phyloP scores from a whole-genome alignment of 2,329 filamentous ascomycete genomes.

The Fusarium begoniae region DNA sequence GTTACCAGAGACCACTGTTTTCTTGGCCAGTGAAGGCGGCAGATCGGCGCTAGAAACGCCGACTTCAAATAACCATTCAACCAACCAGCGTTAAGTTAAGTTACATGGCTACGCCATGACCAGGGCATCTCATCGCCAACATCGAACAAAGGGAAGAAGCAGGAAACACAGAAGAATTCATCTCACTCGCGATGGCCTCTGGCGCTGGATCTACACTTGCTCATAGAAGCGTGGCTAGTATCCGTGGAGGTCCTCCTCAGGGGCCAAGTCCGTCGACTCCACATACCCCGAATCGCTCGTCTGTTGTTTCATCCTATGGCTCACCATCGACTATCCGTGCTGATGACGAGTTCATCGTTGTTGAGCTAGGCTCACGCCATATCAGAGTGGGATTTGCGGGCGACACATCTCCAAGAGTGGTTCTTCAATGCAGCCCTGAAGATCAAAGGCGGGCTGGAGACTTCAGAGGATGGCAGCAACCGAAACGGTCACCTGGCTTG shows the following conservation, averaged over 20 bases:
- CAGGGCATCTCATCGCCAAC: conserved; percentile 27
- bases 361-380: conserved; percentile 84
- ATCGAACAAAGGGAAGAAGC: background rate
- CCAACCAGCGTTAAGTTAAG: conserved; percentile 37
- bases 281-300: conserved; percentile 67
- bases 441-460: conserved; percentile 82
- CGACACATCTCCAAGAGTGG: conserved; percentile 78
- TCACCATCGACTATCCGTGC: conserved; percentile 69
- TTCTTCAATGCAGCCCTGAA: conserved; percentile 77
- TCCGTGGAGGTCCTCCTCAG: conserved; percentile 56
- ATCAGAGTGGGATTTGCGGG: conserved; percentile 88
- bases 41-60: conserved; percentile 42
- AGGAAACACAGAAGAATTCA: background rate
- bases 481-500: conserved; percentile 55
- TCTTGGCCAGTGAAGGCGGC: conserved; percentile 37
- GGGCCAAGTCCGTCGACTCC: conserved; percentile 56
- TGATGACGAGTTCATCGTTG: conserved; percentile 85
- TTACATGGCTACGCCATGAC: conserved; percentile 25
- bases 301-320: conserved; percentile 64
- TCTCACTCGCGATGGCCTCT: conserved; percentile 53
- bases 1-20: conserved; percentile 43
- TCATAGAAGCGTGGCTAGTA: conserved; percentile 67
- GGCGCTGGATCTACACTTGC: conserved; percentile 56
- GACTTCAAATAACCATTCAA: conserved; percentile 28
- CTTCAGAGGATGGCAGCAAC: conserved; percentile 75